These are phyloP conservation scores for Trichoderma orchidacearum DNA, from an alignment of 495 filamentous ascomycete genomes.

Conservation along the genomic window DNA sequence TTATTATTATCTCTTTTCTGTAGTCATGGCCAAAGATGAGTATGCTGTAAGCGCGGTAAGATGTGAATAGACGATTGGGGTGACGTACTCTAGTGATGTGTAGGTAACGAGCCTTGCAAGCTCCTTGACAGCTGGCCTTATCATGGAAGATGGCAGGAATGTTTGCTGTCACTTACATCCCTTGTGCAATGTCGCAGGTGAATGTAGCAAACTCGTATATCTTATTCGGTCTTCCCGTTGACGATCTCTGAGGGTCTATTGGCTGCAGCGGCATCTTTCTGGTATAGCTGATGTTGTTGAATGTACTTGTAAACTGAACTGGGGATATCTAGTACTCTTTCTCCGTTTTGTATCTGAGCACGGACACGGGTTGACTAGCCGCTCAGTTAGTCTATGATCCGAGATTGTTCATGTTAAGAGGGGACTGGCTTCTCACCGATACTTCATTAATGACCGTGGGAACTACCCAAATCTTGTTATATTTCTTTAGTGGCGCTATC, in stretches of 20 bases:
- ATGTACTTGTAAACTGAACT: slow-evolving; percentile 64
- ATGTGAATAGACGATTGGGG: neutral
- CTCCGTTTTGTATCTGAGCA: slow-evolving; percentile 65
- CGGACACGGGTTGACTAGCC: slow-evolving; percentile 32
- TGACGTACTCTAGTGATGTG: neutral
- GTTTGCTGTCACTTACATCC: neutral
- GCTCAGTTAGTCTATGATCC: neutral
- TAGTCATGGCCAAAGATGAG: neutral
- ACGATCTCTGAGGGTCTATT: neutral
- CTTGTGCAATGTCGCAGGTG: neutral
- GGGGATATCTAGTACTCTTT: slow-evolving; percentile 41
- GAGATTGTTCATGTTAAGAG: too few relatives aligned
- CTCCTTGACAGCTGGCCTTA: neutral
- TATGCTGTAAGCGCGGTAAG: neutral
- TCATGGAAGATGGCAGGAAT: neutral
- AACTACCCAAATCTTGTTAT: slow-evolving; percentile 62
- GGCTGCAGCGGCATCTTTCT: slow-evolving; percentile 23
- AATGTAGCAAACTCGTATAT: neutral
- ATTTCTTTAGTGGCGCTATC: slow-evolving; percentile 48
- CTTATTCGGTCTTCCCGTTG: neutral
- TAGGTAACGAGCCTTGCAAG: neutral
- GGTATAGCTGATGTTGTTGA: slow-evolving; percentile 54
- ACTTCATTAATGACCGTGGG: slow-evolving; percentile 72
- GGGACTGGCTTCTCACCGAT: slow-evolving; percentile 48
- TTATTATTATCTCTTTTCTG: neutral